Conservation (phyloP, 129 eudicot species). For the Daucus carota region DNA sequence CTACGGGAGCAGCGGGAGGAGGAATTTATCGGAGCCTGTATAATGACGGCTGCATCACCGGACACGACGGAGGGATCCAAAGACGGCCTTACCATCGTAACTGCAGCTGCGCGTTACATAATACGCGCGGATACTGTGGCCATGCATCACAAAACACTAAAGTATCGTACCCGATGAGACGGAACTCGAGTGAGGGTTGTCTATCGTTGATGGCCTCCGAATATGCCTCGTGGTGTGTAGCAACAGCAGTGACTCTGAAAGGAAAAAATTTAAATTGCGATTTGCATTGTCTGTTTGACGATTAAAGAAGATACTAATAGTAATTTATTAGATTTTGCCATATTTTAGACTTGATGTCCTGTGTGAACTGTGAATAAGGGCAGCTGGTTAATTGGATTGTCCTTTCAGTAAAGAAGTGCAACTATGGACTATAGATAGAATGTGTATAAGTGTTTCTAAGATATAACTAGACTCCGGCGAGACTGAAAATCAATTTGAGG, state of each 20-base stretch:
- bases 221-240: neutral
- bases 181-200: slow-evolving; percentile 9
- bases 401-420: too few relatives aligned
- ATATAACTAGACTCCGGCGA: too few relatives aligned
- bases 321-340: neutral
- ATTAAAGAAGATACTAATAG: too few relatives aligned
- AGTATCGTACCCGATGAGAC: slow-evolving; percentile 6
- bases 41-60: slow-evolving; percentile 1
- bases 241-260: neutral
- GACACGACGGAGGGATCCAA: slow-evolving; percentile 2
- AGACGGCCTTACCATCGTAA: slow-evolving; percentile 15
- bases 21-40: neutral
- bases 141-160: neutral
- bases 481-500: too few relatives aligned
- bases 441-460: too few relatives aligned
- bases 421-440: too few relatives aligned
- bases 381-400: neutral
- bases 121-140: neutral
- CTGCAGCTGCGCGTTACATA: slow-evolving; percentile 16
- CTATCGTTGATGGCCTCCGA: slow-evolving; percentile 1
- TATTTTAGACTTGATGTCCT: neutral
- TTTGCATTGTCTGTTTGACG: too few relatives aligned
- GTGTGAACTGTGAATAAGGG: neutral
- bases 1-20: slow-evolving; percentile 9
- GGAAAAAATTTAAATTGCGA: neutral